These are phyloP conservation scores for Candida verbasci DNA, from an alignment of 805 yeast species.

Conservation along the genomic window DNA sequence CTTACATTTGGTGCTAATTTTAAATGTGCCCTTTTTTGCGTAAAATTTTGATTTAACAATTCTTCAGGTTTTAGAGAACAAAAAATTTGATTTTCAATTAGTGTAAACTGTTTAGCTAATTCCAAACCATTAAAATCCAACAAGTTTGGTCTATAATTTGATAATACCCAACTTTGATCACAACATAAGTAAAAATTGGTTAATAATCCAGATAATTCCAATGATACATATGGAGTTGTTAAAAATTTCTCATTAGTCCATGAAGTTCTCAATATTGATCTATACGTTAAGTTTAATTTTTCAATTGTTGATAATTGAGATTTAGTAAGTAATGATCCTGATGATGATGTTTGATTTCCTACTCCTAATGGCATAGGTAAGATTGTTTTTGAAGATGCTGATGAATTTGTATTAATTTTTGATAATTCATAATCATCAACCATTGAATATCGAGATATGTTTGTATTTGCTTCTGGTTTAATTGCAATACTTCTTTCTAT, in stretches of 20 bases:
- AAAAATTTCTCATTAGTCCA: conserved; percentile 38
- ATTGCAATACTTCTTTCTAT: conserved; percentile 48
- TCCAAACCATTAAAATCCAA: conserved; percentile 66
- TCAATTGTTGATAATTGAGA: conserved; percentile 43
- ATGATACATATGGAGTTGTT: conserved; percentile 24
- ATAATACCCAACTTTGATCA: conserved; percentile 55
- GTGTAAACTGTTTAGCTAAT: conserved; percentile 70
- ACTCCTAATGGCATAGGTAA: conserved; percentile 41
- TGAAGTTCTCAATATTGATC: conserved; percentile 46
- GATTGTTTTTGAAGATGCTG: conserved; percentile 38
- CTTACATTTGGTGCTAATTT: conserved; percentile 62
- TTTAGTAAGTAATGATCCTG: conserved; percentile 34
- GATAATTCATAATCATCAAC: conserved; percentile 58
- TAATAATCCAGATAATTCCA: conserved; percentile 33
- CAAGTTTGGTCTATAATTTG: conserved; percentile 49
- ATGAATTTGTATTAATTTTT: conserved; percentile 45
- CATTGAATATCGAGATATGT: conserved; percentile 37
- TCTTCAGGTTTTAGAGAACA: conserved; percentile 62
- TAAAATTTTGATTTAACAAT: conserved; percentile 58
- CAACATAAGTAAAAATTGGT: conserved; percentile 47
- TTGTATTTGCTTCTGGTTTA: conserved; percentile 25
- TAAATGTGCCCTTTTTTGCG: conserved; percentile 54
- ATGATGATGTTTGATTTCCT: conserved; percentile 38
- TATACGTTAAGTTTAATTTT: conserved; percentile 46
- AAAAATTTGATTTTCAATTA: conserved; percentile 66